Evolutionary conservation across 345 rosid genomes (phyloP), one percentile per base, ranked within the genome.

Genomic region (Microthlaspi erraticum): DNA sequence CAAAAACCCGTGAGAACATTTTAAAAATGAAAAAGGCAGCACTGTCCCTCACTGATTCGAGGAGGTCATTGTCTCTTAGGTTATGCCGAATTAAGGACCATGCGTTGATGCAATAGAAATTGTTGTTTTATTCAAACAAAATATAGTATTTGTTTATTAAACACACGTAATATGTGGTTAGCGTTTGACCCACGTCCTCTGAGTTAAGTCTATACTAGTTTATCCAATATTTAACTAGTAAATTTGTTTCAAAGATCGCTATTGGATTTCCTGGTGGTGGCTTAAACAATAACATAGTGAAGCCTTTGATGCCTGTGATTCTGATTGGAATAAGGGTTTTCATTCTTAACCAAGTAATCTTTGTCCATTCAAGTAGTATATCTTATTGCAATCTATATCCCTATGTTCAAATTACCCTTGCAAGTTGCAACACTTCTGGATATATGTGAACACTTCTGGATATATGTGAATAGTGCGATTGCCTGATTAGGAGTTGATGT

Each of bases 21-120:
- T n/a, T 29, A 33, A 34, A 66, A 59, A 11, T 31, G 12, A 20
- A 42, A 74, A 66, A 59, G 31, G 36, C 13, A 57, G 46, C 36
- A 46, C 45, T 52, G 73, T 75, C 64, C 37, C 68, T 53, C 64
- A 51, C 69, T 17, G 19, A 75, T 54, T 52, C 60, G 60, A 62
- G 64, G 75, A 55, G 75, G 74, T 61, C 79, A 45, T 44, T 74
- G 29, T 67, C 78, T 23, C 68, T 52, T 43, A 60, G 64, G 50
- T 36, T 37, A 13, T 75, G 64, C 33, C 51, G 45, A 48, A 44
- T 62, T 44, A 68, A 61, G 44, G 70, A 68, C 79, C 52, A 75
- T 75, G 53, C 74, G 42, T 68, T 75, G 74, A 45, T 75, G 62
- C 54, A 42, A 46, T 39, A 53, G 19, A 10, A 34, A 9, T 33